A percentile compares a stretch with the other conserved stretches of the same genome.
Evolutionary conservation across 2,329 filamentous ascomycete genomes (phyloP).

Genomic region (Elsinoe batatas): DNA sequence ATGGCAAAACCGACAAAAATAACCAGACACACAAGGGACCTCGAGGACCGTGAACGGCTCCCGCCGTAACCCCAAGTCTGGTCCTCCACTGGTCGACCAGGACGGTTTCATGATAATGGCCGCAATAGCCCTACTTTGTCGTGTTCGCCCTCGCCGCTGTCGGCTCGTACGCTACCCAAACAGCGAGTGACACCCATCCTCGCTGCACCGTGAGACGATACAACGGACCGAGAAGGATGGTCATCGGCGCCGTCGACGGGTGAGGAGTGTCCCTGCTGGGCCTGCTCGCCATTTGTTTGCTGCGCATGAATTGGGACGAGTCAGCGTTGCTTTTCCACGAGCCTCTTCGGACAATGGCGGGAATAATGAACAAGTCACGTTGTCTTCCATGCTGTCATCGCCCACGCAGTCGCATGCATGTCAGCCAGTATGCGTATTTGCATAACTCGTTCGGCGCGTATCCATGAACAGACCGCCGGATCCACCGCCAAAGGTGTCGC

Average conservation of each 20-base stretch:
- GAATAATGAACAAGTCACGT: background rate
- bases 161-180: background rate
- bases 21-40: background rate
- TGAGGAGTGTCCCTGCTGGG: too few species aligned
- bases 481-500: background rate
- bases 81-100: background rate
- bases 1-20: conserved; percentile 5
- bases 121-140: conserved; percentile 8
- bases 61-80: conserved; percentile 1
- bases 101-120: conserved; percentile 7
- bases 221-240: conserved; percentile 2
- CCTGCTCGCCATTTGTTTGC: background rate
- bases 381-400: too few species aligned
- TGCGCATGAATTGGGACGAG: background rate
- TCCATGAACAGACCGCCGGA: background rate
- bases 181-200: background rate
- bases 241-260: background rate
- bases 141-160: background rate
- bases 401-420: too few species aligned
- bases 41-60: background rate
- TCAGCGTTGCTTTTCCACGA: background rate
- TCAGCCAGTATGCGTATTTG: too few species aligned
- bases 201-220: background rate
- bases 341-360: background rate
- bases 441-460: too few species aligned